Percentiles rank a stretch among this genome's conserved stretches.
phyloP scores from a whole-genome alignment of 257 asterid genomes.

The Rehmannia glutinosa region DNA sequence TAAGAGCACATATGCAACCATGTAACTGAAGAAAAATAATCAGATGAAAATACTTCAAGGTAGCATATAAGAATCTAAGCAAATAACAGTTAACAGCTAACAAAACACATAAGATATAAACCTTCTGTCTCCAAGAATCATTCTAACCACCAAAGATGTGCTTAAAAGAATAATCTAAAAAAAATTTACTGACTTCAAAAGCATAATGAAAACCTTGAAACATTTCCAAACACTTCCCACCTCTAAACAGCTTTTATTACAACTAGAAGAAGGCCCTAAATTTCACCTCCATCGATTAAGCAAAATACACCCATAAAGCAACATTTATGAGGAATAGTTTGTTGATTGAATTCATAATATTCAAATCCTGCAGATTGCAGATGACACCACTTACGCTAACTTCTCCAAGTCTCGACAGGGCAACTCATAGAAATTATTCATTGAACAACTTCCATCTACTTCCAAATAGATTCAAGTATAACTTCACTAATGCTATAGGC shows the following conservation, averaged over 20 bases:
- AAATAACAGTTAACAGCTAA: neutral
- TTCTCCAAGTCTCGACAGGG: neutral
- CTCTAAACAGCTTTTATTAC: no score
- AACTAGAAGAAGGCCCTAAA: no score
- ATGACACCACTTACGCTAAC: no score
- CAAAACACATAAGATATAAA: neutral
- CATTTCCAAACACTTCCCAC: no score
- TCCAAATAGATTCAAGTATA: neutral
- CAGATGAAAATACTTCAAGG: neutral
- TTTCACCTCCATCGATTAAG: no score
- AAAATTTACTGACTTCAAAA: no score
- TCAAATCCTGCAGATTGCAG: no score
- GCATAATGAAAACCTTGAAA: no score
- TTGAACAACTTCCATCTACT: neutral
- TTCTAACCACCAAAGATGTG: neutral
- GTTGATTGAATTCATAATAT: neutral
- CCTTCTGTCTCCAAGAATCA: neutral
- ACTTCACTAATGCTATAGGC: neutral
- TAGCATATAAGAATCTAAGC: neutral
- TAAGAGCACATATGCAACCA: neutral
- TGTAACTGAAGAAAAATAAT: neutral
- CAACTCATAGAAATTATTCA: neutral
- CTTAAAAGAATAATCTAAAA: neutral
- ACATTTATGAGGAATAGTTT: neutral
- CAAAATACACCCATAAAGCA: neutral